Evolutionary conservation across 2,329 filamentous ascomycete species (phyloP).

Genomic region (Hymenoscyphus linearis): DNA sequence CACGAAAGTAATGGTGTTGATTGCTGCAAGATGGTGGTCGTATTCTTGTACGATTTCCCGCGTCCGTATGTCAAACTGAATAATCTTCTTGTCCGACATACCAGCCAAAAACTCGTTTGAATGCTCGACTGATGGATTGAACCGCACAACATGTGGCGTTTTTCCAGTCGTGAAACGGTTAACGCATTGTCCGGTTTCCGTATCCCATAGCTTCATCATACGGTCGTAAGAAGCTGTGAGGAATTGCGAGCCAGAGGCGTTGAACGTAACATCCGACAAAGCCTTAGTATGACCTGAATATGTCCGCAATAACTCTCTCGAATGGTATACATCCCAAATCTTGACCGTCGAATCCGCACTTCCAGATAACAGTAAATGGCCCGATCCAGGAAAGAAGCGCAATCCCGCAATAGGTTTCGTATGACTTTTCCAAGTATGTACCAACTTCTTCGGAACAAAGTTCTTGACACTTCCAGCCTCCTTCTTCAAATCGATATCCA

Average conservation of each 20-base stretch:
- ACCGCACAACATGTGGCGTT: conserved; percentile 89
- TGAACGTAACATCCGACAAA: conserved; percentile 86
- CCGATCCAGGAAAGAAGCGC: conserved; percentile 82
- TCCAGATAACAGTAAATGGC: conserved; percentile 84
- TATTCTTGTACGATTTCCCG: conserved; percentile 88
- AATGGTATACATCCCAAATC: conserved; percentile 91
- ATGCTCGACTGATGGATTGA: conserved; percentile 75
- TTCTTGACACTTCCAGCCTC: conserved; percentile 73
- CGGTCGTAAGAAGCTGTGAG: conserved; percentile 89
- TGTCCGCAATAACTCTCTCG: conserved; percentile 81
- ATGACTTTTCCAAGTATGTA: conserved; percentile 84
- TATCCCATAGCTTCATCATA: conserved; percentile 97
- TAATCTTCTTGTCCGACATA: conserved; percentile 98
- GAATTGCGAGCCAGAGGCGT: conserved; percentile 75
- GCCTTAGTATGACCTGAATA: conserved; percentile 88
- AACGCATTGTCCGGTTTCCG: conserved; percentile 85
- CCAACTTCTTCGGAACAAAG: conserved; percentile 88
- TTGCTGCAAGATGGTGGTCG: conserved; percentile 93
- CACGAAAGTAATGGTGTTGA: conserved; percentile 96
- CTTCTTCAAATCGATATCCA: conserved; percentile 80
- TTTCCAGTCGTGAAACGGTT: conserved; percentile 89
- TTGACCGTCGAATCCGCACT: conserved; percentile 87
- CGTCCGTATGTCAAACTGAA: conserved; percentile 88
- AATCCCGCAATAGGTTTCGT: conserved; percentile 81
- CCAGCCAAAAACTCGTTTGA: conserved; percentile 90